Base-by-base conservation (phyloP, 768 basidiomycete genomes). In the Russula emetica region DNA sequence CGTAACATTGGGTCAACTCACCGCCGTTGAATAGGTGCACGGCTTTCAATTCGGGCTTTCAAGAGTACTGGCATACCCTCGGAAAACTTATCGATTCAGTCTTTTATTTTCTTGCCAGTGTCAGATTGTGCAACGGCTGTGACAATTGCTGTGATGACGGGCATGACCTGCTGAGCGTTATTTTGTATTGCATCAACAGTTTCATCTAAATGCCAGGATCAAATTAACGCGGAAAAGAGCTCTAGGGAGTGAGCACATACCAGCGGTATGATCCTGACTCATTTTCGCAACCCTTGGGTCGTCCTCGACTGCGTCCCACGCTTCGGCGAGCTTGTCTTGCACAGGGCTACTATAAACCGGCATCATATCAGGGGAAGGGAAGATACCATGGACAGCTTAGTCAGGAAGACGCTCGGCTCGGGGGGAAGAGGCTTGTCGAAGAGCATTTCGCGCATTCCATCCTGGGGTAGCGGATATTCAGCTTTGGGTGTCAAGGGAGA, bases 21-120 rank as follows among this genome's bases (percentile, higher is more conserved):
- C 74, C 66, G 18, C 67, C 59, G 22, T 74, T 69, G 50, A 73
- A 70, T 2, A 72, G 72, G 40, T 74, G 74, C 20, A 74, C 55
- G 13, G 63, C 54, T 3, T 69, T 69, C 6, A 74, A 66, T 18
- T 70, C 74, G 34, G 4, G 66, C 70, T 6, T 66, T 70, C 59
- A 75, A 56, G 24, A 75, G 61, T 5, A 61, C 40, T 1, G 74
- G 74, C n/a, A 74, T 64, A 4, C 67, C 62, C 20, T 72, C 71
- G 5, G 69, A 58, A 30, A 74, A 67, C 14, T 63, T 53, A 56
- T 66, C 66, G 13, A 75, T 61, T 28, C 67, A 64, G 1, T 67
- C 57, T 14, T 70, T 62, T 32, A 73, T 58, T 3, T 10, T 42
- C 32, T 42, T 58, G 13, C 36, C 58, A 9, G 64, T 6, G 45